Evolutionary conservation across 73 alveolate genomes (phyloP).

Genomic region (Stentor roeselii): DNA sequence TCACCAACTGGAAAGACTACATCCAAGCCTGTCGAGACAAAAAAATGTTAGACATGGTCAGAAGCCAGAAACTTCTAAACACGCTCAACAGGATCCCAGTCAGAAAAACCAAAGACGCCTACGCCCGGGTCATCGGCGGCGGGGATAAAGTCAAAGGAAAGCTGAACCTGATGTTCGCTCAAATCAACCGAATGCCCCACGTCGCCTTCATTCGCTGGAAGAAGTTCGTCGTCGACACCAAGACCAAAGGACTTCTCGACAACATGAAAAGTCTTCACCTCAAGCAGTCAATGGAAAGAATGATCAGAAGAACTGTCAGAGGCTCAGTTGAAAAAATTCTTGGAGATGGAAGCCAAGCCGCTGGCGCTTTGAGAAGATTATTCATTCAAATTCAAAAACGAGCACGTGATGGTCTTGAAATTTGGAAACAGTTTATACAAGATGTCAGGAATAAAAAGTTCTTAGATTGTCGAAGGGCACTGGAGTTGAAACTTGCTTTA

Average conservation of each 20-base stretch:
- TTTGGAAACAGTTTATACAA: not conserved
- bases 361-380: conserved; percentile 17
- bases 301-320: not conserved
- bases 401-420: not conserved
- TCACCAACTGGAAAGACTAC: not conserved
- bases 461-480: not conserved
- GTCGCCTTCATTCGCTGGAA: not conserved
- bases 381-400: not conserved
- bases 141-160: not conserved
- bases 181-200: not conserved
- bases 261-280: not conserved
- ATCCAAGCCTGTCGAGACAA: not conserved
- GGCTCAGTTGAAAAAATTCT: not conserved
- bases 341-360: conserved; percentile 10
- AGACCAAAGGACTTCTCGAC: not conserved
- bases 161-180: not conserved
- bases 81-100: not conserved
- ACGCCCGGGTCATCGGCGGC: not conserved
- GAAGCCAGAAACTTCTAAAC: not conserved
- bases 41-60: not conserved
- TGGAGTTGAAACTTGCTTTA: not conserved
- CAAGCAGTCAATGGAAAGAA: not conserved
- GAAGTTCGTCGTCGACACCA: not conserved
- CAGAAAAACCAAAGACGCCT: conserved; percentile 10
- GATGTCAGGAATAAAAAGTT: not conserved